A percentile compares a stretch with the other conserved stretches of the same genome.
Conservation (phyloP, 1,284 basidiomycete species). For the Volvariella volvacea region DNA sequence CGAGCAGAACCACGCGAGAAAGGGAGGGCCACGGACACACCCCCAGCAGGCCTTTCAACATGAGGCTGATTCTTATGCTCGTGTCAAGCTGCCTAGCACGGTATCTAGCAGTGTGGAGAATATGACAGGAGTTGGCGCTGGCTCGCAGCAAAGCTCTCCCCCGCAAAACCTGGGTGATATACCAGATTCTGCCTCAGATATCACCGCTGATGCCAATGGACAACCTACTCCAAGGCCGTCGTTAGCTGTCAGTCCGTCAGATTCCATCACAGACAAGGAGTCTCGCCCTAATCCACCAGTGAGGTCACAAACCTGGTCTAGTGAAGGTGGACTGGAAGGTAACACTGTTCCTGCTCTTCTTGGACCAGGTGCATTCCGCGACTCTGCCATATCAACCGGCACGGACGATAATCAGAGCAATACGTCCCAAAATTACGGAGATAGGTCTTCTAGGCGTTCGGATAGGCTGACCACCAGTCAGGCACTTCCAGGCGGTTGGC, state of each 20-base stretch:
- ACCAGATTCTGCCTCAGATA: not conserved
- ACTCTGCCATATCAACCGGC: slow-evolving; percentile 45
- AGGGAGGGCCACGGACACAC: slow-evolving; percentile 16
- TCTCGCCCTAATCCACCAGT: not conserved
- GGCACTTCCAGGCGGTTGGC: slow-evolving; percentile 37
- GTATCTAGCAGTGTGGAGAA: slow-evolving; percentile 45
- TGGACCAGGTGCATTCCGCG: slow-evolving; percentile 42
- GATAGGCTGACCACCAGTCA: slow-evolving; percentile 19
- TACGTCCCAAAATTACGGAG: slow-evolving; percentile 21
- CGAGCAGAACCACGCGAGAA: slow-evolving; percentile 21
- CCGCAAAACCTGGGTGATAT: not conserved
- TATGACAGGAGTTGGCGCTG: slow-evolving; percentile 59
- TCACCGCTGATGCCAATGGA: not conserved
- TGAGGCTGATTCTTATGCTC: slow-evolving; percentile 18
- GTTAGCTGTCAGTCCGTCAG: too few species aligned
- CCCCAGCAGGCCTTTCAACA: slow-evolving; percentile 4
- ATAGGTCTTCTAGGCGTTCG: too few species aligned
- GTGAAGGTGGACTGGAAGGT: too few species aligned
- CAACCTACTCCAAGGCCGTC: not conserved
- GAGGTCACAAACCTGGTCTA: not conserved
- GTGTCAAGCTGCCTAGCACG: slow-evolving; percentile 42
- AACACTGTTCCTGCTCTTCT: slow-evolving; percentile 24
- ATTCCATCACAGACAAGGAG: too few species aligned
- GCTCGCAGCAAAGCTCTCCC: slow-evolving; percentile 19
- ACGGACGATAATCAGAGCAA: slow-evolving; percentile 31